Percentiles rank a stretch among this genome's conserved stretches.
These are phyloP conservation scores for Carallia brachiata DNA, from an alignment of 345 rosid species.

Conservation along the genomic window DNA sequence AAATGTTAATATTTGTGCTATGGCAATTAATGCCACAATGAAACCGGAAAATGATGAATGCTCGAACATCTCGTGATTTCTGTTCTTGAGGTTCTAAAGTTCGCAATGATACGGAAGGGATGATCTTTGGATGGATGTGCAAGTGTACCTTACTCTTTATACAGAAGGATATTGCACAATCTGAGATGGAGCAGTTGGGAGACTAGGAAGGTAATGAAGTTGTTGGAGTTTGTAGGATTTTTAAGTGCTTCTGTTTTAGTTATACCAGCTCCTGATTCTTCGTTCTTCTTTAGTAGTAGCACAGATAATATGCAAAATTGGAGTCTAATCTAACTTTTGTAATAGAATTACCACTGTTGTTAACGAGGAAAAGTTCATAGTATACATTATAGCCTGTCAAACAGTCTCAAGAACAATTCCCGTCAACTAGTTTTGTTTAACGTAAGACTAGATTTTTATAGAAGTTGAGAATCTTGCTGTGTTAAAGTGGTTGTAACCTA, in stretches of 20 bases:
- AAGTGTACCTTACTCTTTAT: slow-evolving; percentile 29
- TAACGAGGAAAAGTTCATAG: neutral
- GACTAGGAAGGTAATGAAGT: slow-evolving; percentile 33
- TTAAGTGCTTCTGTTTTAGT: slow-evolving; percentile 21
- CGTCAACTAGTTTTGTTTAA: neutral
- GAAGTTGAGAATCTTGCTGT: neutral
- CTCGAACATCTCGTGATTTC: slow-evolving; percentile 40
- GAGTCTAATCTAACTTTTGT: neutral
- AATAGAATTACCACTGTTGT: neutral
- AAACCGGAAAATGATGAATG: slow-evolving; percentile 31
- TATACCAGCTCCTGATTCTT: slow-evolving; percentile 14
- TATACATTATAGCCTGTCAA: neutral
- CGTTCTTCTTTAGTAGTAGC: neutral
- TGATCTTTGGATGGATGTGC: slow-evolving; percentile 30
- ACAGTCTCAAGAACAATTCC: neutral
- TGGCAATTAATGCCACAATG: slow-evolving; percentile 28
- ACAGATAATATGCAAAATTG: neutral
- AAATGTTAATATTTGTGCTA: slow-evolving; percentile 14
- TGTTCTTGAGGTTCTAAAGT: neutral
- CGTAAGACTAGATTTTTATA: too few species aligned
- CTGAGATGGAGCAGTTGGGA: slow-evolving; percentile 40
- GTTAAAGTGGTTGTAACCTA: too few species aligned
- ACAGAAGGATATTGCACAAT: slow-evolving; percentile 28
- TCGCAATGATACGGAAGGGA: neutral
- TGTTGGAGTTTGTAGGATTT: slow-evolving; percentile 34